phyloP scores from a whole-genome alignment of 208 protist species.

The Naegleria gruberi region DNA sequence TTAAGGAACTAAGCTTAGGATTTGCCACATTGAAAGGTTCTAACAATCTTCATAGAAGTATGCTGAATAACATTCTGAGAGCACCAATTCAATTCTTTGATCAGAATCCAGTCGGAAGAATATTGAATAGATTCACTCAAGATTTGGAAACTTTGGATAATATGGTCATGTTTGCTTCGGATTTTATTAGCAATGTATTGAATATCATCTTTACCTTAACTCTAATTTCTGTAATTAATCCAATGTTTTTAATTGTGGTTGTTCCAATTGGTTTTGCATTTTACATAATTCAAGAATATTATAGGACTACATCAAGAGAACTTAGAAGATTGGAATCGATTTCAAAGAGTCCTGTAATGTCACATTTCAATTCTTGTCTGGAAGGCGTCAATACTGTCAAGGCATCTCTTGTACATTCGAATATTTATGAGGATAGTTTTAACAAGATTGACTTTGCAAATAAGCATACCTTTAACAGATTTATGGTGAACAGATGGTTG shows the following conservation, averaged over 20 bases:
- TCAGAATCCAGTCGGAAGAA: slow-evolving; percentile 76
- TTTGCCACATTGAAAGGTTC: no score
- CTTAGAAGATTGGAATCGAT: slow-evolving; percentile 70
- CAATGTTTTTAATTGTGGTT: slow-evolving; percentile 40
- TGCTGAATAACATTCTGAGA: slow-evolving; percentile 48
- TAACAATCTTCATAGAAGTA: slow-evolving; percentile 41
- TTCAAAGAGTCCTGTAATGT: slow-evolving; percentile 78
- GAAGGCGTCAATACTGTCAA: slow-evolving; percentile 64
- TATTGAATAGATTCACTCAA: slow-evolving; percentile 85
- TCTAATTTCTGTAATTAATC: background rate
- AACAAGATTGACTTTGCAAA: slow-evolving; percentile 50
- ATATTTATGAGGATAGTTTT: slow-evolving; percentile 36
- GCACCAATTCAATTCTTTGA: slow-evolving; percentile 82
- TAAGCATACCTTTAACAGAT: slow-evolving; percentile 23
- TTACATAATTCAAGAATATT: slow-evolving; percentile 61
- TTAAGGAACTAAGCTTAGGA: no score
- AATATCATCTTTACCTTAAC: background rate
- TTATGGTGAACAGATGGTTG: slow-evolving; percentile 64
- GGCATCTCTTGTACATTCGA: slow-evolving; percentile 21
- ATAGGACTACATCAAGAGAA: slow-evolving; percentile 71
- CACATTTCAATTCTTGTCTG: slow-evolving; percentile 76
- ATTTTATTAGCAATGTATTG: no score
- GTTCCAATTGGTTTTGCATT: slow-evolving; percentile 54
- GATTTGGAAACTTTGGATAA: slow-evolving; percentile 51
- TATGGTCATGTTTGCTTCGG: background rate